Evolutionary conservation across 805 yeast species (phyloP).

Genomic region (Ogataea zsoltii): DNA sequence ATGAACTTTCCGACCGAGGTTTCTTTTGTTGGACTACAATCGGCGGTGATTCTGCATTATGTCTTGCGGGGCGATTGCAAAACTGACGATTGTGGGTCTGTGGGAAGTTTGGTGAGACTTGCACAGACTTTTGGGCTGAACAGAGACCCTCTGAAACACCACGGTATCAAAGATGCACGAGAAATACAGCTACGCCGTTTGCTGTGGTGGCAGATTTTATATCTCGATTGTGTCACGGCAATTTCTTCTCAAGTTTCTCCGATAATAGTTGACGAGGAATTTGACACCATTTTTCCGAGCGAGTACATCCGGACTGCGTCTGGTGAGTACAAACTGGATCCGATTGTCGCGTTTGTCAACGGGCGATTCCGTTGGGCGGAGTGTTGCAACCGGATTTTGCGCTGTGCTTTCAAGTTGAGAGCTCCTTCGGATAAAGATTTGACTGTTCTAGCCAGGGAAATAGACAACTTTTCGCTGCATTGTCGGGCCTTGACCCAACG

Average conservation of each 20-base stretch:
- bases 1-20: slow-evolving; percentile 43
- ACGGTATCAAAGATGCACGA: slow-evolving; percentile 47
- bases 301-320: slow-evolving; percentile 31
- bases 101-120: slow-evolving; percentile 54
- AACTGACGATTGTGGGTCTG: slow-evolving; percentile 53
- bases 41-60: slow-evolving; percentile 45
- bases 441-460: slow-evolving; percentile 8
- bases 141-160: slow-evolving; percentile 56
- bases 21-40: slow-evolving; percentile 37
- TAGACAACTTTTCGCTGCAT: slow-evolving; percentile 20
- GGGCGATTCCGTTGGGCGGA: slow-evolving; percentile 48
- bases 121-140: slow-evolving; percentile 57
- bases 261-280: slow-evolving; percentile 50
- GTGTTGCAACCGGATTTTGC: slow-evolving; percentile 21
- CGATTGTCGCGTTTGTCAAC: slow-evolving; percentile 49
- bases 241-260: slow-evolving; percentile 57
- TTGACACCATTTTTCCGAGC: slow-evolving; percentile 54
- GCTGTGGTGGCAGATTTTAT: slow-evolving; percentile 70
- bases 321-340: slow-evolving; percentile 39
- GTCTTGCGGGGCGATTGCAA: slow-evolving; percentile 53
- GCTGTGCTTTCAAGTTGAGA: slow-evolving; percentile 12
- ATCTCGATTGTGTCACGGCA: slow-evolving; percentile 56
- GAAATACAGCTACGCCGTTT: slow-evolving; percentile 53
- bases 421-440: not conserved
- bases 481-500: slow-evolving; percentile 24